These are phyloP conservation scores for Tylopilus subfusipes DNA, from an alignment of 768 basidiomycete species.

Conservation along the genomic window DNA sequence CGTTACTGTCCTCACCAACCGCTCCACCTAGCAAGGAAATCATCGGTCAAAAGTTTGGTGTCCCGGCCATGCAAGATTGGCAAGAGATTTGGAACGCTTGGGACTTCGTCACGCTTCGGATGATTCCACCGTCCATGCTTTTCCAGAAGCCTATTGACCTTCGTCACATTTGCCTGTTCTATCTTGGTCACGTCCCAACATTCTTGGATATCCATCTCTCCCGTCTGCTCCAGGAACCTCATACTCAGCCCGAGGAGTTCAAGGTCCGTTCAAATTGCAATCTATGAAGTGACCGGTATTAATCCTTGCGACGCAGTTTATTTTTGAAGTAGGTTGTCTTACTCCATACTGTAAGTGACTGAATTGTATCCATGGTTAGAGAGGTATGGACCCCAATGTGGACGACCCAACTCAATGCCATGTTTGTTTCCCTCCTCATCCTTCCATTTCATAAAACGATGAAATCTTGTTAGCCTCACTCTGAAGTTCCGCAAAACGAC, in stretches of 20 bases:
- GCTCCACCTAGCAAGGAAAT: slow-evolving; percentile 15
- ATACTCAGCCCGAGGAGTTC: slow-evolving; percentile 82
- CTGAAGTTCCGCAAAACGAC: slow-evolving; percentile 73
- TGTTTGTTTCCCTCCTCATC: slow-evolving; percentile 40
- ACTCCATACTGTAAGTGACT: not conserved
- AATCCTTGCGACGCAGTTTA: slow-evolving; percentile 41
- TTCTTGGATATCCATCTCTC: slow-evolving; percentile 92
- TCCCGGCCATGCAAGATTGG: slow-evolving; percentile 82
- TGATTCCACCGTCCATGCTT: slow-evolving; percentile 86
- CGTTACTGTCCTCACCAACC: slow-evolving; percentile 46
- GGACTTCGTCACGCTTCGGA: slow-evolving; percentile 78
- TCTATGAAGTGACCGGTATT: slow-evolving; percentile 5
- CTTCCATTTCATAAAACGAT: not conserved
- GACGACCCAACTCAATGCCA: slow-evolving; percentile 87
- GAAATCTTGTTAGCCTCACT: slow-evolving; percentile 62
- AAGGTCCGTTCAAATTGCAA: slow-evolving; percentile 43
- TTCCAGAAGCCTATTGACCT: slow-evolving; percentile 90
- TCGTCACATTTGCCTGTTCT: slow-evolving; percentile 96
- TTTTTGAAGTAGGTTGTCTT: slow-evolving; percentile 60
- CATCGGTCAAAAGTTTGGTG: slow-evolving; percentile 43
- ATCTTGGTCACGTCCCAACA: slow-evolving; percentile 89
- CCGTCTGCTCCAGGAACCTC: slow-evolving; percentile 64
- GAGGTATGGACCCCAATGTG: slow-evolving; percentile 95
- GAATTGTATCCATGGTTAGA: slow-evolving; percentile 40
- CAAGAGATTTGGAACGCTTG: slow-evolving; percentile 79